A percentile compares a stretch with the other conserved stretches of the same genome.
Conservation (phyloP, 1,284 basidiomycete species). For the Naganishia cerealis region DNA sequence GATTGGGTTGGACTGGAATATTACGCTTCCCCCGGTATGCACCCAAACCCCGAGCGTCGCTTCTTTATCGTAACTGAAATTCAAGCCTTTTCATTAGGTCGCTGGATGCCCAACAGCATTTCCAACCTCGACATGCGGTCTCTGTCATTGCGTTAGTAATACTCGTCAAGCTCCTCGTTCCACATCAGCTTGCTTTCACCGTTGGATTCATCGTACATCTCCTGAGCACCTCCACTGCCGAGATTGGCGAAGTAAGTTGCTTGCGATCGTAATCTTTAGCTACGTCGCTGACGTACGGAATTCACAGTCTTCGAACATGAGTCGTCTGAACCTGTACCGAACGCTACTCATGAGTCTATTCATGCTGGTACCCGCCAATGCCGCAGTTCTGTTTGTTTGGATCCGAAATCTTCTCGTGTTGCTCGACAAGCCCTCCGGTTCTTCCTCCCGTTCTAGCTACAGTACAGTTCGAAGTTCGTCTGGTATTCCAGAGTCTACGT, state of each 20-base stretch:
- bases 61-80: background rate
- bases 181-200: constrained; percentile 86
- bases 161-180: constrained; percentile 71
- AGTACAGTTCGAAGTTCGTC: background rate
- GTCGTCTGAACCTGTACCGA: constrained; percentile 52
- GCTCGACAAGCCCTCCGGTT: constrained; percentile 19
- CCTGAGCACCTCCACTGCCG: constrained; percentile 58
- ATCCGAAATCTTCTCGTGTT: constrained; percentile 66
- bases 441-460: background rate
- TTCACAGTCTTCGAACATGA: constrained; percentile 53
- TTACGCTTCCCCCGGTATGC: constrained; percentile 5
- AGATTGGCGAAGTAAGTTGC: constrained; percentile 14
- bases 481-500: background rate
- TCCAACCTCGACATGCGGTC: constrained; percentile 48
- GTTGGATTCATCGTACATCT: constrained; percentile 76
- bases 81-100: background rate
- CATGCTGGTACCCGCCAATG: constrained; percentile 75
- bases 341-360: constrained; percentile 76
- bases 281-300: background rate
- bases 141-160: constrained; percentile 66
- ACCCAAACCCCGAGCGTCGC: background rate
- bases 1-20: background rate
- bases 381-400: constrained; percentile 84
- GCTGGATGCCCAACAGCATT: constrained; percentile 22
- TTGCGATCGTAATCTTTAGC: background rate